Conservation (phyloP, 345 rosid species). For the Populus simonii region DNA sequence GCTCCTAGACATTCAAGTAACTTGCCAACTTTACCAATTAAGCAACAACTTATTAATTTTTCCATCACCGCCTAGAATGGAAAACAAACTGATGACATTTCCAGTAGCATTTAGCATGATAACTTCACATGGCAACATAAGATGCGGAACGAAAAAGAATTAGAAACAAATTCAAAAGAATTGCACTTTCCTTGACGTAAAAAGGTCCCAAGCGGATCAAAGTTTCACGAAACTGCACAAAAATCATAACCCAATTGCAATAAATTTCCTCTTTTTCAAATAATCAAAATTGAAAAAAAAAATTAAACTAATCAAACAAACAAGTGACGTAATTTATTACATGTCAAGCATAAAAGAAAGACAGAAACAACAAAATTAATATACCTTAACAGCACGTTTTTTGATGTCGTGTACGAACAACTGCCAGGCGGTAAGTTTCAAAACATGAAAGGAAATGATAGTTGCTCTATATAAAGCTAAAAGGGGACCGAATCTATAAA, state of each 20-base stretch:
- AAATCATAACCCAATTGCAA: conserved; percentile 3
- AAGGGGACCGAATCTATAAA: conserved; percentile 74
- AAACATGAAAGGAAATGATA: conserved; percentile 69
- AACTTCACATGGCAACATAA: not conserved
- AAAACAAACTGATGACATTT: not conserved
- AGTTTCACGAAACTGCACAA: conserved; percentile 79
- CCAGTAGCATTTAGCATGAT: not conserved
- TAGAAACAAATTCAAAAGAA: not conserved
- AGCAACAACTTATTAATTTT: not conserved
- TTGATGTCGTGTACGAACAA: conserved; percentile 61
- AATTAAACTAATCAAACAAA: not conserved
- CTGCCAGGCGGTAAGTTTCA: conserved; percentile 73
- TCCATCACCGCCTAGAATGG: not conserved
- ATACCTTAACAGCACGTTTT: conserved; percentile 74
- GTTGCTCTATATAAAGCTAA: conserved; percentile 89
- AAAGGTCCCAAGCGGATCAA: conserved; percentile 89
- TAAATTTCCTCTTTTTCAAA: not conserved
- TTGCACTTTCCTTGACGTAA: conserved; percentile 71
- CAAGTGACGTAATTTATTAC: not conserved
- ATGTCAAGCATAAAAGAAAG: not conserved
- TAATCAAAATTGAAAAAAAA: not conserved
- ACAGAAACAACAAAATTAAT: not conserved
- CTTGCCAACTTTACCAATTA: not conserved
- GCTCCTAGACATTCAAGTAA: not conserved
- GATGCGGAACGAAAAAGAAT: not conserved